Base-by-base conservation (phyloP, 768 basidiomycete genomes). In the Mycena capillaripes region DNA sequence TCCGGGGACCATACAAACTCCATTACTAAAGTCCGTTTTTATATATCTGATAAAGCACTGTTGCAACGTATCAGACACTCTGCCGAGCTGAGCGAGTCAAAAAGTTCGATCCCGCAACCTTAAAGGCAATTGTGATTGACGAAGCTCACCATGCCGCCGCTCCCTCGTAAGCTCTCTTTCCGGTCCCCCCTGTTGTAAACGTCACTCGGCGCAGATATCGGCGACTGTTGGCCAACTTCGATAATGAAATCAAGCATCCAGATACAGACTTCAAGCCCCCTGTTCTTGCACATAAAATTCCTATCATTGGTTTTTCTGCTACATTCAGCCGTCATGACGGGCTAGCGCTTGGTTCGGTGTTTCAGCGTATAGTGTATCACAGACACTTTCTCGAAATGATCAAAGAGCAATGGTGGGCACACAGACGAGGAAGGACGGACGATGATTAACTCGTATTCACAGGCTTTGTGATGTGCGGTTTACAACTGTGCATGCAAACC, bases 101-200 rank as follows among this genome's bases (percentile, higher is more conserved):
- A 8, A 97, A 97, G 79, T 97, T 97, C 79, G 85, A 92, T 77
- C 92, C 93, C 4, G 77, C 80, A 12, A 77, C 72, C 55, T 81
- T 95, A 72, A 95, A 93, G 76, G 93, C 92, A 19, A 85, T 98
- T 69, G 91, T 97, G 53, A 86, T 98, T 4, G 97, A 98, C 77
- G 97, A 98, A 82, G 97, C 97, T 0, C 97, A 98, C 79, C 97
- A 99, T 81, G 94, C 97, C 32, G 97, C 95, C 44, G 95, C 97
- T 11, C 92, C 93, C 34, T 96, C 97, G 91, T 97, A 83, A 65
- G 91, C 84, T 62, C 17, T 44, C 30, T 14, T 34, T 40, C n/a
- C 30, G 29, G 8, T 42, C n/a, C 69, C 29, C 52, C 40, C 29
- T 38, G 19, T 34, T 34, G 66, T 60, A n/a, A 68, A 7, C 56